Conservation (phyloP, 2,329 filamentous ascomycete genomes). For the Cladobotryum protrusum region DNA sequence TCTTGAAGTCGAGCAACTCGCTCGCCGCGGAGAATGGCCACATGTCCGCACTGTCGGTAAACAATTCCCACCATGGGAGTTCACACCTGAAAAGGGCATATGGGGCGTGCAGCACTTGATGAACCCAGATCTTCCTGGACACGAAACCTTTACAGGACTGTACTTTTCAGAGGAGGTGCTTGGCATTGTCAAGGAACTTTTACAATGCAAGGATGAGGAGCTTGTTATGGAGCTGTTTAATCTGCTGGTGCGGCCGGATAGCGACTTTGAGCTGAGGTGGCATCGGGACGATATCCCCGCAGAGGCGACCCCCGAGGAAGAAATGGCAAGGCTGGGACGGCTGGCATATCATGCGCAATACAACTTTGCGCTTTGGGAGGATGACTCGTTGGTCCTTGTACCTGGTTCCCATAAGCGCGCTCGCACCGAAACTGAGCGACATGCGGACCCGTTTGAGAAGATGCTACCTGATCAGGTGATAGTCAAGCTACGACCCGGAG, state of each 20-base stretch:
- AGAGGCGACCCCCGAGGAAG: constrained; percentile 59
- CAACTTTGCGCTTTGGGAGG: constrained; percentile 75
- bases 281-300: constrained; percentile 77
- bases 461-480: constrained; percentile 56
- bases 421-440: constrained; percentile 62
- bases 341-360: constrained; percentile 75
- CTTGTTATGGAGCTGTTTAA: constrained; percentile 88
- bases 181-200: constrained; percentile 56
- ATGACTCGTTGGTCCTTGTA: constrained; percentile 67
- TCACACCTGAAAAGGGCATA: constrained; percentile 58
- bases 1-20: constrained; percentile 49
- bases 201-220: constrained; percentile 51
- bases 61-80: constrained; percentile 82
- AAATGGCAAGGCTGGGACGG: constrained; percentile 52
- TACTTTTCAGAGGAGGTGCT: constrained; percentile 69
- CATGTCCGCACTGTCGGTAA: constrained; percentile 79
- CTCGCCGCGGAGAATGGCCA: constrained; percentile 69
- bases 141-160: constrained; percentile 53
- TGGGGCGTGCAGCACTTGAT: constrained; percentile 87
- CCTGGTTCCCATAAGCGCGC: constrained; percentile 69
- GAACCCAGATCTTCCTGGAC: constrained; percentile 61
- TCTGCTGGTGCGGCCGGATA: constrained; percentile 67
- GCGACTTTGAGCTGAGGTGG: constrained; percentile 71
- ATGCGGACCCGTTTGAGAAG: constrained; percentile 58
- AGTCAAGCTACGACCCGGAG: constrained; percentile 64